These are phyloP conservation scores for Globisporangium carolinianum DNA, from an alignment of 352 stramenopile genomes.

Conservation along the genomic window DNA sequence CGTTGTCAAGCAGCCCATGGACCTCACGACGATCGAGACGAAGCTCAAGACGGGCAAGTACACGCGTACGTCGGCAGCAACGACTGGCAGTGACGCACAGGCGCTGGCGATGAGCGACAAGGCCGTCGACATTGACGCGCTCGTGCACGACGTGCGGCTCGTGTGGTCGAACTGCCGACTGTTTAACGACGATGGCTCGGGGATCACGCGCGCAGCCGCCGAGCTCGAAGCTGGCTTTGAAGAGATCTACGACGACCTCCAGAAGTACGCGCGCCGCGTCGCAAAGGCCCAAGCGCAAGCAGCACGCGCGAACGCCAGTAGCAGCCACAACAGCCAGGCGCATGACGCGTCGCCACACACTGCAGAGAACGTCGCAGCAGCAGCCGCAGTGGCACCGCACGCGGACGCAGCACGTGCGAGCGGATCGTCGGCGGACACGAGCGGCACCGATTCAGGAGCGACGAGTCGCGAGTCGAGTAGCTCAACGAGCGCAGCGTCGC, in stretches of 20 bases:
- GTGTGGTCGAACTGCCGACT: conserved; percentile 82
- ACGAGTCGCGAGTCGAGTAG: too few relatives aligned
- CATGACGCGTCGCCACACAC: too few relatives aligned
- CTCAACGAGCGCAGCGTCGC: too few relatives aligned
- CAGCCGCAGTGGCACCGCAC: too few relatives aligned
- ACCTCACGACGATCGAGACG: conserved; percentile 63
- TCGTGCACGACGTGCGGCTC: conserved; percentile 70
- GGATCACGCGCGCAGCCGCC: conserved; percentile 66
- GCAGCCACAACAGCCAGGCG: too few relatives aligned
- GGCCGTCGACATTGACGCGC: conserved; percentile 36
- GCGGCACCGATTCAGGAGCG: too few relatives aligned
- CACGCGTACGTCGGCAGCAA: conserved; percentile 17
- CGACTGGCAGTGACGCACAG: not conserved
- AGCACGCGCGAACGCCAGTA: too few relatives aligned
- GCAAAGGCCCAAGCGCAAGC: too few relatives aligned
- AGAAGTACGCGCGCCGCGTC: conserved; percentile 16
- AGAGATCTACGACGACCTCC: conserved; percentile 39
- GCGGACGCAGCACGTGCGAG: too few relatives aligned
- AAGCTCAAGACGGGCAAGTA: conserved; percentile 63
- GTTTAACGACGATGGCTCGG: conserved; percentile 81
- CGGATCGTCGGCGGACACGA: too few relatives aligned
- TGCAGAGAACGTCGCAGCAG: too few relatives aligned
- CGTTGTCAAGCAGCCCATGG: conserved; percentile 81
- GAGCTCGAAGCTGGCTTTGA: conserved; percentile 63
- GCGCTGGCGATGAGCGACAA: conserved; percentile 16